A percentile compares a stretch with the other conserved stretches of the same genome.
Conservation (phyloP, 2,329 filamentous ascomycete genomes). For the Neofusicoccum ribis region DNA sequence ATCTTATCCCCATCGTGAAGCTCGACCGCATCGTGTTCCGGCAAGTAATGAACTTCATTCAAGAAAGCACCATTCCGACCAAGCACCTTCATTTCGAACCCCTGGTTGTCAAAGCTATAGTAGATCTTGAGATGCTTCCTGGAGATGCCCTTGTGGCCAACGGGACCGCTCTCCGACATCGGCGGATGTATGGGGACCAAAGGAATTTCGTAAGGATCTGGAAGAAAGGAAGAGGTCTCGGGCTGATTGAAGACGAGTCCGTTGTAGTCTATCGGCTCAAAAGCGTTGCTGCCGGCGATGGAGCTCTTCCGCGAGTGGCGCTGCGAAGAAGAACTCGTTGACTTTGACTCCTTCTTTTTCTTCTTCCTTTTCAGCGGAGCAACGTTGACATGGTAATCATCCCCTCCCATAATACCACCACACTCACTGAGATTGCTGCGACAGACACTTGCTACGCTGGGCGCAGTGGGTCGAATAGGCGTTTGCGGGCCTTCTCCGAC, state of each 20-base stretch:
- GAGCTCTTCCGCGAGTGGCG: constrained; percentile 38
- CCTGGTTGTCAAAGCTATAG: constrained; percentile 63
- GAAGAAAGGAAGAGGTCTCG: constrained; percentile 49
- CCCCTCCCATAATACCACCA: constrained; percentile 29
- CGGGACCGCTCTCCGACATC: constrained; percentile 33
- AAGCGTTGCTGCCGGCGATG: constrained; percentile 35
- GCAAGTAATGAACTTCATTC: constrained; percentile 59
- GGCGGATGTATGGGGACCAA: constrained; percentile 73
- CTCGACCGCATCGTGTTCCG: constrained; percentile 53
- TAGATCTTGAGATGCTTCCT: constrained; percentile 71
- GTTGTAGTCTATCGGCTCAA: constrained; percentile 45
- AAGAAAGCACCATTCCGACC: constrained; percentile 70
- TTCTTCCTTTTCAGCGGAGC: constrained; percentile 9
- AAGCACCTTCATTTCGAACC: constrained; percentile 66
- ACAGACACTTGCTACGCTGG: constrained; percentile 18
- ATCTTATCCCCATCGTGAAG: constrained; percentile 66
- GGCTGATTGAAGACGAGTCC: constrained; percentile 50
- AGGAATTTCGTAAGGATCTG: constrained; percentile 62
- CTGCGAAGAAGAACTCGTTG: constrained; percentile 52
- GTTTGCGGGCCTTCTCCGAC: constrained; percentile 21
- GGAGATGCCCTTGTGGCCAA: constrained; percentile 70
- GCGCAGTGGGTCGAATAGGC: constrained; percentile 20
- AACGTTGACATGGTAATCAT: constrained; percentile 23
- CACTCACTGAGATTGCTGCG: constrained; percentile 29
- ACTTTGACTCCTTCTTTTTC: constrained; percentile 43